Evolutionary conservation across 108 stramenopile genomes (phyloP), one percentile per base, ranked within the genome.

Genomic region (Chaetoceros tenuissimus): DNA sequence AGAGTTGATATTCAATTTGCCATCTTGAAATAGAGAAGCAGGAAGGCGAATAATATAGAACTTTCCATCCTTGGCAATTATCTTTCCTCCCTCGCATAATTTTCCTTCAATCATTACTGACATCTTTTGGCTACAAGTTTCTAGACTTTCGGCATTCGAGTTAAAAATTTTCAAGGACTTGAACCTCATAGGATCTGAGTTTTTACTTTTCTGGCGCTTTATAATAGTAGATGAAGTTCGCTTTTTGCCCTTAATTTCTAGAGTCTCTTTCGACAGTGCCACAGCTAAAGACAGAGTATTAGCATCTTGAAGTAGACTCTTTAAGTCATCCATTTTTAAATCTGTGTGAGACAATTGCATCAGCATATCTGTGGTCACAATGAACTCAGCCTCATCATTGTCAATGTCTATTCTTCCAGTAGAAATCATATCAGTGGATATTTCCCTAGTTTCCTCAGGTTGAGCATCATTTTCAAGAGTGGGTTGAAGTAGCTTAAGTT

Each of bases 31-130:
- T 25, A 1, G 55, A 19, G 40, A n/a, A 30, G 22, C 47, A 43
- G 31, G 29, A 5, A 19, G 65, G 48, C 62, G 46, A 66, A 31
- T 22, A 22, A 13, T 62, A 40, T 20, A 66, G 45, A 43, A 57
- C 24, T 57, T 31, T 0, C 24, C 28, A 1, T 30, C 34, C 55
- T 28, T 3, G 2, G 5, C 34, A 40, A 19, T 43, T 31, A 21
- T 34, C 7, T 13, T 25, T 29, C 20, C 29, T 55, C 30, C 2
- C 53, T 27, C 53, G 3, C 2, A 55, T 27, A 3, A 19, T 27
- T 31, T 23, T 13, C 13, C 23, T 46, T 58, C 46, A 46, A 29
- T 28, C 44, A 22, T 8, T 24, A 44, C 13, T 29, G 20, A 16
- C 53, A 29, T 28, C 17, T 29, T 28, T 3, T 55, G 28, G 3